These are phyloP conservation scores for Schoenoplectus tabernaemontani DNA, from an alignment of 202 grass and related monocot species.

Conservation along the genomic window DNA sequence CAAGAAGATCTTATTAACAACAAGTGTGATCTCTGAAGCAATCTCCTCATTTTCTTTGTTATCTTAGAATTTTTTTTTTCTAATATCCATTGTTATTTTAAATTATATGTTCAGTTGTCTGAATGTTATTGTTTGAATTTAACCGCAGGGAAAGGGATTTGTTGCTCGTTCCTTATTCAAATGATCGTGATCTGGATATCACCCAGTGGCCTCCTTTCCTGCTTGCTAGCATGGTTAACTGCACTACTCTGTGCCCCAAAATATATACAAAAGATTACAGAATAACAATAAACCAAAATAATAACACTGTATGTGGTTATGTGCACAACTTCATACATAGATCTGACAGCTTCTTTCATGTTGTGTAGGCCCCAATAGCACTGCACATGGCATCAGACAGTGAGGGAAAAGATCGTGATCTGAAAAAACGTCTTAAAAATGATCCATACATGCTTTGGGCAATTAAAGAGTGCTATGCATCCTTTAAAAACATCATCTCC, in stretches of 20 bases:
- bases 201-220: conserved; percentile 74
- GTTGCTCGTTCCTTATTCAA: conserved; percentile 82
- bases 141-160: conserved; percentile 69
- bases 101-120: background rate
- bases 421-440: conserved; percentile 58
- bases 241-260: background rate
- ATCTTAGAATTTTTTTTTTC: background rate
- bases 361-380: conserved; percentile 68
- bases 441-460: conserved; percentile 73
- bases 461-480: conserved; percentile 80
- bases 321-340: background rate
- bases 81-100: background rate
- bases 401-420: conserved; percentile 60
- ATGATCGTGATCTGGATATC: conserved; percentile 68
- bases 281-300: background rate
- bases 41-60: background rate
- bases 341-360: background rate
- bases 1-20: conserved; percentile 92
- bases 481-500: conserved; percentile 82
- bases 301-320: background rate
- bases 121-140: conserved; percentile 12
- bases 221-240: conserved; percentile 74
- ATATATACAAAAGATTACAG: background rate
- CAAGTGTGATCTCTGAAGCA: conserved; percentile 23
- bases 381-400: conserved; percentile 89